Base-by-base conservation (phyloP, 2,329 filamentous ascomycete species). In the Tolypocladium nubicola region DNA sequence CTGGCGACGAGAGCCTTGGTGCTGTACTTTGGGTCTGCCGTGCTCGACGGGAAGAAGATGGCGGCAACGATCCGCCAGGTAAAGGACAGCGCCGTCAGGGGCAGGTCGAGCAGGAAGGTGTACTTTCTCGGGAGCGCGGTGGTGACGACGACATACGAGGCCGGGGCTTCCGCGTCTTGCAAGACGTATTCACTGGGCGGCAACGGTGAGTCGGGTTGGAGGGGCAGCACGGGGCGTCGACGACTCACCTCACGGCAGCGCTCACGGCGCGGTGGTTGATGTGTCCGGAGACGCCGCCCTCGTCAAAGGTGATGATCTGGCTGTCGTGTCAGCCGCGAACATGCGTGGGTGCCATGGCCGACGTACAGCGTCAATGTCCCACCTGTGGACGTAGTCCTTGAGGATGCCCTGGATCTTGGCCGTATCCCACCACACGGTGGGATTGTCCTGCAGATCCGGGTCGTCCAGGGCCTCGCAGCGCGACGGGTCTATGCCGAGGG, bases 191-290 rank as follows among this genome's bases (percentile, higher is more conserved):
- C 63, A 43, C 67, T 69, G 11, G 6, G 47, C 10, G 14, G 11
- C 10, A 55, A 11, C 3, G 58, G 57, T 11, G 39, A 33, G 49
- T 21, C 35, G 55, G 43, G 19, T 43, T 38, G 33, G 38, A 38
- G 23, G 23, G 19, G 47, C 19, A 21, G n/a, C 9, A 4, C 14
- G n/a, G 39, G 21, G 35, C 14, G 33, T 54, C 35, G 33, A 23
- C 33, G 6, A 60, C 66, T 57, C 66, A 74, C 72, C 61, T 67
- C 38, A 75, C 66, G 3, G 71, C 73, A 19, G 66, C 66, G 61
- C 69, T 73, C 54, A 75, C 71, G 19, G 72, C 71, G 23, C 70
- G 59, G 57, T 75, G 73, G 55, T 75, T 74, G 54, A 74, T 66
- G 56, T 75, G 72, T 7, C 71, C 70, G 1, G 71, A 73, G 7